phyloP scores from a whole-genome alignment of 768 basidiomycete species.

The Russula ochroleuca region DNA sequence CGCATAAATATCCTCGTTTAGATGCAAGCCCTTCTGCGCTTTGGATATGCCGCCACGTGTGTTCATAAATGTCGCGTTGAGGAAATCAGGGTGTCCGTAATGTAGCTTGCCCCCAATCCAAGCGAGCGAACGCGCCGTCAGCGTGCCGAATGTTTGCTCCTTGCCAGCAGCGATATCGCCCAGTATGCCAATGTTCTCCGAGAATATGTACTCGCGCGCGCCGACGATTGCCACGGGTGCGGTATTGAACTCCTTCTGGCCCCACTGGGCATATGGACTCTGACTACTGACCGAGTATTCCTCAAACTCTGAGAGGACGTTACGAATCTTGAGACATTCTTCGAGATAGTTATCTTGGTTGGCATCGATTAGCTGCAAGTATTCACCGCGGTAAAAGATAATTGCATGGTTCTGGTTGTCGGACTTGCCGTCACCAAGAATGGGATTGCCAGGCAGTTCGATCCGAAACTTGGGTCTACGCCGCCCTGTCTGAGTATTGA shows the following conservation, averaged over 20 bases:
- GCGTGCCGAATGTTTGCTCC: conserved; percentile 98
- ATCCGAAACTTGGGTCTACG: conserved; percentile 96
- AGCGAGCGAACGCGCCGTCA: conserved; percentile 91
- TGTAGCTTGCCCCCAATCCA: conserved; percentile 99
- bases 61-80: conserved; percentile 96
- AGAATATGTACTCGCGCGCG: conserved; percentile 99
- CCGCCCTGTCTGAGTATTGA: conserved; percentile 81
- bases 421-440: conserved; percentile 97
- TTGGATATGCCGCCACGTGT: conserved; percentile 98
- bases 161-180: conserved; percentile 98
- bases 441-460: conserved; percentile 97
- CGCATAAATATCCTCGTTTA: conserved; percentile 99
- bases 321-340: conserved; percentile 98
- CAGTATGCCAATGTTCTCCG: conserved; percentile 98
- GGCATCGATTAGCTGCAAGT: conserved; percentile 98
- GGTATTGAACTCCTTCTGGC: conserved; percentile 80
- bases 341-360: conserved; percentile 99
- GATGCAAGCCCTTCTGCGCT: conserved; percentile 97
- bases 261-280: conserved; percentile 90
- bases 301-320: conserved; percentile 96
- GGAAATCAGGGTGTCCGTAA: conserved; percentile 99
- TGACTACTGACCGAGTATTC: conserved; percentile 81
- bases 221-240: conserved; percentile 96
- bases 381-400: conserved; percentile 98
- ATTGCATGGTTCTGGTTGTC: conserved; percentile 99